Evolutionary conservation across 257 asterid species (phyloP).

Genomic region (Anisodus acutangulus): DNA sequence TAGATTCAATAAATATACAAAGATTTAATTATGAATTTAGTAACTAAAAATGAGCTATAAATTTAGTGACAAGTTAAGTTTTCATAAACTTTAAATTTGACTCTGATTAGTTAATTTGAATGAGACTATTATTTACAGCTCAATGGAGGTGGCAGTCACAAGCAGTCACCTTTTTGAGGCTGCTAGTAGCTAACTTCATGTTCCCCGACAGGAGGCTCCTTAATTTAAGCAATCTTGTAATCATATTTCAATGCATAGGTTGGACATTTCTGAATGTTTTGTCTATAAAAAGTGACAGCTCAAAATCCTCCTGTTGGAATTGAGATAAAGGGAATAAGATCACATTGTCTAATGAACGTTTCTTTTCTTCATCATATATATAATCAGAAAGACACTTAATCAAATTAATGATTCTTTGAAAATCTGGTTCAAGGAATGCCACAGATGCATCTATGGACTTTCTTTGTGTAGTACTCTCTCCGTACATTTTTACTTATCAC

Average conservation of each 20-base stretch:
- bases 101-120: background rate
- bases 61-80: background rate
- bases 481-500: no score
- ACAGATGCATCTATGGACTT: background rate
- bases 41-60: no score
- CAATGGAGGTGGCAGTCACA: background rate
- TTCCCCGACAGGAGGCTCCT: constrained; percentile 17
- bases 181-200: background rate
- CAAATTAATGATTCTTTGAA: background rate
- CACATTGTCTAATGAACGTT: background rate
- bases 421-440: constrained; percentile 20
- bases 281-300: background rate
- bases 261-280: background rate
- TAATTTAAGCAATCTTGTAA: constrained; percentile 21
- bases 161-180: background rate
- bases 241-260: background rate
- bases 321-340: constrained; percentile 1
- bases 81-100: background rate
- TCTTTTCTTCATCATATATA: background rate
- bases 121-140: background rate
- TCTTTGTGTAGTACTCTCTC: background rate
- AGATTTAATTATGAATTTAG: background rate
- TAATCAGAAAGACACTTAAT: constrained; percentile 29
- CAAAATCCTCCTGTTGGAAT: constrained; percentile 34
- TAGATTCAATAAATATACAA: no score